Conservation (phyloP, 257 asterid species). For the Plectranthus barbatus region DNA sequence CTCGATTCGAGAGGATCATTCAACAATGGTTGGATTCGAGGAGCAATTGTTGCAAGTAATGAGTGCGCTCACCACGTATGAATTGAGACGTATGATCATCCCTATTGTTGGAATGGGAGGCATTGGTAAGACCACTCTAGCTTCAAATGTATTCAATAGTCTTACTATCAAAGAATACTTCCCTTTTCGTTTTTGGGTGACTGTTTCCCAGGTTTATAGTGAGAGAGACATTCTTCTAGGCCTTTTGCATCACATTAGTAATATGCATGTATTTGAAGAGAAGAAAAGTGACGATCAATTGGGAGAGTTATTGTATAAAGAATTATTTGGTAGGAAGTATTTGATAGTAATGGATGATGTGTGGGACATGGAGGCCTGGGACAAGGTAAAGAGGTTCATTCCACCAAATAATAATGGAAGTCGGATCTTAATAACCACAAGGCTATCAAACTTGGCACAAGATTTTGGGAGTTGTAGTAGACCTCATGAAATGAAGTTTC, state of each 20-base stretch:
- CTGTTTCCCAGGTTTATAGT: conserved; percentile 5
- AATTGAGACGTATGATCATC: background rate
- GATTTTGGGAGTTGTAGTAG: background rate
- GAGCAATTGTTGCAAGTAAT: conserved; percentile 4
- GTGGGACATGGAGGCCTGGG: conserved; percentile 17
- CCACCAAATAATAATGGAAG: conserved; percentile 9
- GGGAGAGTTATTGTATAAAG: conserved; percentile 6
- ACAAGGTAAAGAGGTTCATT: background rate
- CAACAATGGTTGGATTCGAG: conserved; percentile 5
- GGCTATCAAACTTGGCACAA: conserved; percentile 11
- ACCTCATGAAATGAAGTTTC: conserved; percentile 10
- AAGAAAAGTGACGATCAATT: background rate
- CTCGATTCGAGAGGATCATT: background rate
- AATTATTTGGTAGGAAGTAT: conserved; percentile 10
- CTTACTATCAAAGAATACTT: background rate
- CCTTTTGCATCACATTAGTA: conserved; percentile 1
- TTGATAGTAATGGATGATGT: conserved; percentile 22
- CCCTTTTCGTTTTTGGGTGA: conserved; percentile 9
- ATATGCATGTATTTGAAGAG: background rate
- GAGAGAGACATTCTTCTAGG: conserved; percentile 2
- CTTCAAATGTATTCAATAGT: background rate
- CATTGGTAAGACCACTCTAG: conserved; percentile 14
- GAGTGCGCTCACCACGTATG: background rate
- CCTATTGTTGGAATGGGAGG: conserved; percentile 17
- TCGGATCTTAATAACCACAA: conserved; percentile 22